Evolutionary conservation across 1,139 yeast species (phyloP), one percentile per base, ranked within the genome.

Genomic region (Sporopachydermia cereana): DNA sequence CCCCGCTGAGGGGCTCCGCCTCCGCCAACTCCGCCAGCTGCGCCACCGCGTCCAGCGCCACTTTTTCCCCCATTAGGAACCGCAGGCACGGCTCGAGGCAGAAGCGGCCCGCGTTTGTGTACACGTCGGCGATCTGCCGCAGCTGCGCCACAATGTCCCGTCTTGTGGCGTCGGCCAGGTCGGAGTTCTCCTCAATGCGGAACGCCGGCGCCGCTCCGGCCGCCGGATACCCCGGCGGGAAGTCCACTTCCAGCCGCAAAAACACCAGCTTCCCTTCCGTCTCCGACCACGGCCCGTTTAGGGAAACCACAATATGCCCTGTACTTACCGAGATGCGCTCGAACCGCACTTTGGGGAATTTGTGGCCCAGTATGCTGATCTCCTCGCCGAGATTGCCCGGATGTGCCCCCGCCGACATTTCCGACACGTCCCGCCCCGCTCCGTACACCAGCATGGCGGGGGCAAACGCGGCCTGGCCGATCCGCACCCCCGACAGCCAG

Each of bases 401-500:
- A 27, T 69, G 72, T 50, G 67, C 74, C 49, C 68, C 76, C 47
- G 39, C 22, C 22, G 39, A 20, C 22, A 34, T 7, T 7, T 5
- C 39, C 22, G 12, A 7, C 22, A n/a, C 12, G n/a, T 5, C 12
- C 18, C 5, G 39, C 22, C 9, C 12, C 5, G 39, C 39, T n/a
- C 22, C 39, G n/a, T 54, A 54, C 24, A 51, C 53, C 36, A 54
- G 57, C 41, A 59, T 51, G 1, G 63, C 55, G 9, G 61, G 58
- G 1, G 63, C 63, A 50, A 64, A 63, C 1, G 73, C 72, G 2
- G 74, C 63, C 44, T 74, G 68, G 0, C 93, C 93, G 64, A 75
- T 77, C 46, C 91, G 69, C 3, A 91, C 95, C 43, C 97, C 97
- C 0, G 96, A 81, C 41, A 91, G 81, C 98, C 98, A 91, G 52